These are phyloP conservation scores for Cercospora janseana DNA, from an alignment of 2,329 filamentous ascomycete genomes.

Conservation along the genomic window DNA sequence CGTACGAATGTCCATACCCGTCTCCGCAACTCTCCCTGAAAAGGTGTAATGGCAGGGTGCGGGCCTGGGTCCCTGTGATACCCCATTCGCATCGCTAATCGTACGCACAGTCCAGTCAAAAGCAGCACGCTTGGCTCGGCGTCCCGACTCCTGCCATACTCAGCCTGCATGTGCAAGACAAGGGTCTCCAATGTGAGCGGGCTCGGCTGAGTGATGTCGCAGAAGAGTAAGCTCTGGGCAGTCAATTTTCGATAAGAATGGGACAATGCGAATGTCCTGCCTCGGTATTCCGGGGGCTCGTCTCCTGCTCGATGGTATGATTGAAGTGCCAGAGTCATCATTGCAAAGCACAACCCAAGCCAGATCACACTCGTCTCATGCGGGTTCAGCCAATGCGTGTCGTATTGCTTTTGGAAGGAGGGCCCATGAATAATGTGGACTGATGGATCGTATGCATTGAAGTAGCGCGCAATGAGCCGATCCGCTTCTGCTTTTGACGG, in stretches of 20 bases:
- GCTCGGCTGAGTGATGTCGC: conserved; percentile 73
- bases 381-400: conserved; percentile 69
- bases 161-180: conserved; percentile 71
- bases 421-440: conserved; percentile 63
- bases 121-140: conserved; percentile 67
- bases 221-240: conserved; percentile 72
- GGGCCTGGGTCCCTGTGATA: conserved; percentile 76
- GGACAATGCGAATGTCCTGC: conserved; percentile 54
- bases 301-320: conserved; percentile 78
- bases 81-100: conserved; percentile 68
- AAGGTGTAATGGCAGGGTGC: conserved; percentile 69
- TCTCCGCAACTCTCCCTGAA: conserved; percentile 69
- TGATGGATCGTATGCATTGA: conserved; percentile 72
- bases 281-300: conserved; percentile 74
- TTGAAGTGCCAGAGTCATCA: conserved; percentile 73
- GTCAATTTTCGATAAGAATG: conserved; percentile 65
- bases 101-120: conserved; percentile 58
- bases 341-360: conserved; percentile 72
- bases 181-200: conserved; percentile 77
- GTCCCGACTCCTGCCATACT: conserved; percentile 71
- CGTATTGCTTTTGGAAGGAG: conserved; percentile 74
- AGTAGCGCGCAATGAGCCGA: conserved; percentile 81
- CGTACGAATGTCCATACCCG: conserved; percentile 67
- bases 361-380: conserved; percentile 72
- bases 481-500: conserved; percentile 81